Evolutionary conservation across 2,329 filamentous ascomycete genomes (phyloP).

Genomic region (Coniella vitis): DNA sequence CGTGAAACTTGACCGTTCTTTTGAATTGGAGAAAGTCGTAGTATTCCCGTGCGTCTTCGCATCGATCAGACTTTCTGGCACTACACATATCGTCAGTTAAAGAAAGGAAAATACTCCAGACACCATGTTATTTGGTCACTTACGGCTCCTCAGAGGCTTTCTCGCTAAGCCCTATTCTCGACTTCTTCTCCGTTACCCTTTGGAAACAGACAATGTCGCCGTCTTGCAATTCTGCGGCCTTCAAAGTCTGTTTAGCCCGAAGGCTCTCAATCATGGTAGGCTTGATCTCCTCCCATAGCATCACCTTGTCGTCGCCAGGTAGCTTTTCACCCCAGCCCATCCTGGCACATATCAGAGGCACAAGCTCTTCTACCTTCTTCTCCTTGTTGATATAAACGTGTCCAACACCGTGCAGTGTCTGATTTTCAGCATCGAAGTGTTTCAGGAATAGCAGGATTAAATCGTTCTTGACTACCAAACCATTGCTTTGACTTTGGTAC

Average conservation of each 20-base stretch:
- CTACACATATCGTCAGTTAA: conserved; percentile 17
- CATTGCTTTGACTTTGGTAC: conserved; percentile 50
- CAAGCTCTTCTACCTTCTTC: conserved; percentile 81
- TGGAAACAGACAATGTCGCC: conserved; percentile 97
- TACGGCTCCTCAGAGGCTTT: conserved; percentile 29
- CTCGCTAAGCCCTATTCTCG: conserved; percentile 31
- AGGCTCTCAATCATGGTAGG: conserved; percentile 93
- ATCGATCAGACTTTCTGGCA: conserved; percentile 40
- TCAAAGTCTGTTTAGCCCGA: conserved; percentile 83
- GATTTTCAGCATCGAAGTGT: conserved; percentile 73
- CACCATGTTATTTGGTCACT: conserved; percentile 10
- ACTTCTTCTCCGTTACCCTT: conserved; percentile 46
- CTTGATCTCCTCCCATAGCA: conserved; percentile 97
- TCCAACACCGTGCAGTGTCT: conserved; percentile 68
- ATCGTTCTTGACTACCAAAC: conserved; percentile 52
- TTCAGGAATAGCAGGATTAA: conserved; percentile 84
- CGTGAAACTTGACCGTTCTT: conserved; percentile 70
- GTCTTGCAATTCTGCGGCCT: conserved; percentile 90
- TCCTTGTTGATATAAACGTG: conserved; percentile 83
- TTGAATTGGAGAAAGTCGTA: conserved; percentile 92
- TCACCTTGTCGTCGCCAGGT: conserved; percentile 51
- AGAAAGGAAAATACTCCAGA: conserved; percentile 1
- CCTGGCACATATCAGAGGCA: conserved; percentile 67
- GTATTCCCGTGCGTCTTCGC: conserved; percentile 72
- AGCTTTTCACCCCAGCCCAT: conserved; percentile 83